Base-by-base conservation (phyloP, 116 monocot species). In the Zostera marina region DNA sequence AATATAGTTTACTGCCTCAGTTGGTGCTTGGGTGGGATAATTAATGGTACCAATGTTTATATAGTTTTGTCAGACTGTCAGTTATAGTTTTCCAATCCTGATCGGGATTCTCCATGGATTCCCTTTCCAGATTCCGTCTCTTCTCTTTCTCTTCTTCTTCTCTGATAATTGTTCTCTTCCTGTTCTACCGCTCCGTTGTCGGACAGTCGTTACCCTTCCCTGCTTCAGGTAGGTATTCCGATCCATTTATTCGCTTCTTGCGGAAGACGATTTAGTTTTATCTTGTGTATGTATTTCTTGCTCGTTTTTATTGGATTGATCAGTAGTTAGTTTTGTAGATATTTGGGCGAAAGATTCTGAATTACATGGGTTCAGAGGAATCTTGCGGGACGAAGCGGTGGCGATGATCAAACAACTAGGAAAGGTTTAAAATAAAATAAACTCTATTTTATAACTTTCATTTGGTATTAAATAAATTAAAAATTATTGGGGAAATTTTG, bases 331-430 rank as follows among this genome's bases (percentile, higher is more conserved):
- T 41, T 46, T 32, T 58, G 47, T 22, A 61, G 61, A 25, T 25
- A 3, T 61, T 5, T 47, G 22, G 61, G 25, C 41, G 15, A 64
- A 41, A 20, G 57, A 66, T 41, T 73, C 70, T 41, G 63, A 45
- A 26, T 48, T 66, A 9, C 80, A 59, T 17, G 40, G 76, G 47
- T 85, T 77, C 42, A 25, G 55, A 22, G 79, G 70, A 32, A 78
- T 82, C 43, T 54, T 94, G 52, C 77, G 75, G 75, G 94, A 80
- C 58, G 89, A 94, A 68, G 70, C 88, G 11, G 82, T 88, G 9
- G 44, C 53, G 22, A 79, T 84, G 73, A 71, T 94, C 48, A 61
- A 80, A 53, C 70, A 79, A 52, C 75, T 94, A 2, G 88, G 77
- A 41, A 71, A 85, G 82, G 94, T 88, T 22, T 21, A 16, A 7